A percentile compares a stretch with the other conserved stretches of the same genome.
Evolutionary conservation across 1,284 basidiomycete species (phyloP).

Genomic region (Microbotryomycetes sp.): DNA sequence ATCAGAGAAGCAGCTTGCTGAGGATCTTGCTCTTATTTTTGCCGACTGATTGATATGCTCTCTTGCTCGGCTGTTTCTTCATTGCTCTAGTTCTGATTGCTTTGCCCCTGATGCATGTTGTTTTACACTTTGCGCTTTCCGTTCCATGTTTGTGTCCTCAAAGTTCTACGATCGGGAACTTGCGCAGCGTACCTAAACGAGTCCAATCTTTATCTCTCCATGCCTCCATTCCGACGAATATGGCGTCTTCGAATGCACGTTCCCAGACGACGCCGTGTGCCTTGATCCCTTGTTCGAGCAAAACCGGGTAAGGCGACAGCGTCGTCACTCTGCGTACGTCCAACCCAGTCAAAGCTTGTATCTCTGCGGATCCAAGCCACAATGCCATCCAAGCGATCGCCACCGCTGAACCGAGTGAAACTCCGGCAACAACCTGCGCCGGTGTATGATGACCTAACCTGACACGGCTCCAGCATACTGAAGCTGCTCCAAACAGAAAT

Average conservation of each 20-base stretch:
- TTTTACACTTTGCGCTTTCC: background rate
- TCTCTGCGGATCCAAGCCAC: constrained; percentile 30
- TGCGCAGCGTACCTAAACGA: background rate
- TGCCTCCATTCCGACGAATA: constrained; percentile 16
- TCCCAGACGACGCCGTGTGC: constrained; percentile 19
- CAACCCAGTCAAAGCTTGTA: background rate
- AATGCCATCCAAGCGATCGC: constrained; percentile 31
- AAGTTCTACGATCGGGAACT: background rate
- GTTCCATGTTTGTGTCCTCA: background rate
- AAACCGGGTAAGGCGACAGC: background rate
- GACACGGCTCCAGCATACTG: constrained; percentile 37
- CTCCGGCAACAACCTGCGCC: constrained; percentile 37
- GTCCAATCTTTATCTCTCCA: background rate
- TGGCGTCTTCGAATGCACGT: constrained; percentile 25
- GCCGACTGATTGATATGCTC: constrained; percentile 2
- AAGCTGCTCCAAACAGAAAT: constrained; percentile 23
- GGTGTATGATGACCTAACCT: constrained; percentile 36
- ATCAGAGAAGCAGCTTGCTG: constrained; percentile 24
- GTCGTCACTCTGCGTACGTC: background rate
- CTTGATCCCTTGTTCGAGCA: constrained; percentile 7
- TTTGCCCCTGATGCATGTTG: background rate
- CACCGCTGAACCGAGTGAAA: constrained; percentile 27
- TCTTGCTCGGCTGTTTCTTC: too few relatives aligned
- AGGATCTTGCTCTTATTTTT: constrained; percentile 28
- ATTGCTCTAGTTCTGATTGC: too few relatives aligned